phyloP scores from a whole-genome alignment of 495 filamentous ascomycete species.

The Tuber magnatum region DNA sequence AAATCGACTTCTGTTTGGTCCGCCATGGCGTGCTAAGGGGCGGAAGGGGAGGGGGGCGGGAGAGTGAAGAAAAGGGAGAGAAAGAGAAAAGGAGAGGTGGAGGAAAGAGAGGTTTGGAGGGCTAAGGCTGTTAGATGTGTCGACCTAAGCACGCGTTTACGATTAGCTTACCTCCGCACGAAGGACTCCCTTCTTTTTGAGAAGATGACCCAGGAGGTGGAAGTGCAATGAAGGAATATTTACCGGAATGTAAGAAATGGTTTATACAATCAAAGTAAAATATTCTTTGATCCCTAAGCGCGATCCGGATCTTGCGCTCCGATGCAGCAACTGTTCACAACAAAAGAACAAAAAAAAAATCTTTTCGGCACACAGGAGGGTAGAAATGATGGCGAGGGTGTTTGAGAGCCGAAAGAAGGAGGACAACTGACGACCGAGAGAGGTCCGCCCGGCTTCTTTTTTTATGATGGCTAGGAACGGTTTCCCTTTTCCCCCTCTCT shows the following conservation, averaged over 20 bases:
- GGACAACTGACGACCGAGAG: constrained; percentile 17
- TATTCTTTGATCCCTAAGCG: constrained; percentile 10
- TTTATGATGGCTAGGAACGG: constrained; percentile 9
- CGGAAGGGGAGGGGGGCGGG: constrained; percentile 14
- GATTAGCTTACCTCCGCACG: constrained; percentile 15
- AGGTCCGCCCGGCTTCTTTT: constrained; percentile 20
- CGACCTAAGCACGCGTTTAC: constrained; percentile 36
- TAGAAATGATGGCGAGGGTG: constrained; percentile 11
- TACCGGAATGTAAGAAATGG: neutral
- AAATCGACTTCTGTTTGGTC: constrained; percentile 96
- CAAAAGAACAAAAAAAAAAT: constrained; percentile 29
- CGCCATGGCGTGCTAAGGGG: constrained; percentile 58
- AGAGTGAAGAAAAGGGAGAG: constrained; percentile 18
- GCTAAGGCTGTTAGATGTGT: constrained; percentile 26
- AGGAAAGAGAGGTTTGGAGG: constrained; percentile 25
- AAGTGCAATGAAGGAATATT: constrained; percentile 3
- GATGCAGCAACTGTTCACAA: constrained; percentile 28
- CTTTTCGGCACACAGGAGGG: constrained; percentile 31
- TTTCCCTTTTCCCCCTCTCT: constrained; percentile 15
- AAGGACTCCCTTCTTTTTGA: constrained; percentile 11
- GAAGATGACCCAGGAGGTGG: neutral
- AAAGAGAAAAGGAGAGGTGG: constrained; percentile 26
- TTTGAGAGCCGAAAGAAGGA: constrained; percentile 19
- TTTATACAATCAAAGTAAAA: constrained; percentile 5
- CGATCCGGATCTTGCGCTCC: constrained; percentile 28